phyloP scores from a whole-genome alignment of 1,284 basidiomycete genomes.

The Ustanciosporium gigantosporum region DNA sequence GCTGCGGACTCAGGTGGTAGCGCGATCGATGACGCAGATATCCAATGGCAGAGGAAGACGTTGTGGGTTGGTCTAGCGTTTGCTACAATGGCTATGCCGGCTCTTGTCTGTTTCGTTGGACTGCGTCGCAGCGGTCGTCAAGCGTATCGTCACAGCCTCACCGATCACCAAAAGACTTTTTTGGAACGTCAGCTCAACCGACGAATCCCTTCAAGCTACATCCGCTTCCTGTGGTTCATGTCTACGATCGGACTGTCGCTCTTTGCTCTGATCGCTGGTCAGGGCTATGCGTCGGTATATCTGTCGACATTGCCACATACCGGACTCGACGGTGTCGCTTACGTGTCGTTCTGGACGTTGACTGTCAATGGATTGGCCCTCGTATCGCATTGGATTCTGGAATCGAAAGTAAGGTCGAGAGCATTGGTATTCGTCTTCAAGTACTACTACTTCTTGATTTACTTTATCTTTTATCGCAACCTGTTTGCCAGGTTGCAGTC shows the following conservation, averaged over 20 bases:
- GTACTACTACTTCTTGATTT: slow-evolving; percentile 62
- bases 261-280: slow-evolving; percentile 67
- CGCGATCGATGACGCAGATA: slow-evolving; percentile 50
- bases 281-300: slow-evolving; percentile 67
- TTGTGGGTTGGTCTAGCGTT: slow-evolving; percentile 67
- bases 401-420: slow-evolving; percentile 65
- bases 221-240: slow-evolving; percentile 68
- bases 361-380: slow-evolving; percentile 65
- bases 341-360: slow-evolving; percentile 66
- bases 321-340: slow-evolving; percentile 66
- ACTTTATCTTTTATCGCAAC: slow-evolving; percentile 63
- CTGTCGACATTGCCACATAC: slow-evolving; percentile 67
- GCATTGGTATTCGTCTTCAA: slow-evolving; percentile 67
- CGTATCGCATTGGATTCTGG: slow-evolving; percentile 65
- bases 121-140: slow-evolving; percentile 54
- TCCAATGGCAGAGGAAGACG: slow-evolving; percentile 68
- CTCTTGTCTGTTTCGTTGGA: slow-evolving; percentile 60
- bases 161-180: slow-evolving; percentile 63
- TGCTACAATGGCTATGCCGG: slow-evolving; percentile 66
- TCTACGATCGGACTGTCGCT: slow-evolving; percentile 65
- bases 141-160: slow-evolving; percentile 59
- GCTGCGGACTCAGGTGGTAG: slow-evolving; percentile 6
- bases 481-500: slow-evolving; percentile 61
- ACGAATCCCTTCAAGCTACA: slow-evolving; percentile 66
- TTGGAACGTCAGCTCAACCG: slow-evolving; percentile 63